phyloP scores from a whole-genome alignment of 2,329 filamentous ascomycete genomes.

The Ilyonectria sp. region DNA sequence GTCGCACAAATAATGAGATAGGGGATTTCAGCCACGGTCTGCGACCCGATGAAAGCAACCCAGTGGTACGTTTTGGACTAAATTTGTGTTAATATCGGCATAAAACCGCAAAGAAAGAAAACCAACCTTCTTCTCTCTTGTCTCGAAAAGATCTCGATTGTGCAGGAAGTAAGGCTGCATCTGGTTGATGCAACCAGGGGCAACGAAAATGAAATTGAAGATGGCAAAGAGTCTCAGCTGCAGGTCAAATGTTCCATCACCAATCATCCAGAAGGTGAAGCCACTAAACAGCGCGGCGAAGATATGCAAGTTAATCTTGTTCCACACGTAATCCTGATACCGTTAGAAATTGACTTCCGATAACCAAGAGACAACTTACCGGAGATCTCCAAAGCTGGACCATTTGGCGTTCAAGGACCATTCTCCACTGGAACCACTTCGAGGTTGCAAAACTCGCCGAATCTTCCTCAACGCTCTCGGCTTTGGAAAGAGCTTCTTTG shows the following conservation, averaged over 20 bases:
- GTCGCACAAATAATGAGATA: slow-evolving; percentile 56
- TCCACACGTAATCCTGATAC: slow-evolving; percentile 44
- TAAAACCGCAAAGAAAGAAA: neutral
- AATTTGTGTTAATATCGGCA: neutral
- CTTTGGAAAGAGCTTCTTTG: slow-evolving; percentile 59
- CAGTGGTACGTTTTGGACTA: slow-evolving; percentile 64
- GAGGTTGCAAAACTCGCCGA: slow-evolving; percentile 57
- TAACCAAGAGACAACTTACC: slow-evolving; percentile 10
- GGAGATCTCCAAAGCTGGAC: slow-evolving; percentile 45
- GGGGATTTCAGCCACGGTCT: slow-evolving; percentile 58
- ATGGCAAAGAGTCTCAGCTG: slow-evolving; percentile 62
- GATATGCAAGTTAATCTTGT: slow-evolving; percentile 57
- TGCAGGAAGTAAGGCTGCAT: slow-evolving; percentile 65
- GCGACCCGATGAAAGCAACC: slow-evolving; percentile 66
- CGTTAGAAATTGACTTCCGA: neutral
- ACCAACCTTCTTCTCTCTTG: slow-evolving; percentile 61
- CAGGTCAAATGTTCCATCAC: slow-evolving; percentile 57
- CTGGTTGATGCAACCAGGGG: slow-evolving; percentile 54
- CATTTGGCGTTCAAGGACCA: slow-evolving; percentile 49
- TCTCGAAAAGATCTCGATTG: slow-evolving; percentile 63
- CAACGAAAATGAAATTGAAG: slow-evolving; percentile 69
- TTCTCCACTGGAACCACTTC: slow-evolving; percentile 56
- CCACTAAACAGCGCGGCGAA: slow-evolving; percentile 63
- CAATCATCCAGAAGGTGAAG: slow-evolving; percentile 66
- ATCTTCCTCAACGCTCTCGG: slow-evolving; percentile 46